phyloP scores from a whole-genome alignment of 2,329 filamentous ascomycete genomes.

The Hypomyces rosellus region DNA sequence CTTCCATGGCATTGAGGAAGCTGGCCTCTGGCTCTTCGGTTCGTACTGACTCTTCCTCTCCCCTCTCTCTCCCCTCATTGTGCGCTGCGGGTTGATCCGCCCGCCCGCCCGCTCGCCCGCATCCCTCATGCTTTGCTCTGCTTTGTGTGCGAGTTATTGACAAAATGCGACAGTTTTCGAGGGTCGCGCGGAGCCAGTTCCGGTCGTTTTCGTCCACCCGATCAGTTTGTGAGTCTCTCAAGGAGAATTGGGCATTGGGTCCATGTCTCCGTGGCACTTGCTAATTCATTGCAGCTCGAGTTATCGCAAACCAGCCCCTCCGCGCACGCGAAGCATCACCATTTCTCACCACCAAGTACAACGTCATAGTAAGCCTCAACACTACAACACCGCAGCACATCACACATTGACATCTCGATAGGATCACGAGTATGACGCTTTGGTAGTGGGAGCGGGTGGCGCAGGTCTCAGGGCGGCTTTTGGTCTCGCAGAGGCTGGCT shows the following conservation, averaged over 20 bases:
- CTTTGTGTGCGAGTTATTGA: conserved; percentile 11
- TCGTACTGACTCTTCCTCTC: conserved; percentile 26
- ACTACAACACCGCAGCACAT: conserved; percentile 49
- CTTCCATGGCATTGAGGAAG: conserved; percentile 59
- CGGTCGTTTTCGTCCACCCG: conserved; percentile 84
- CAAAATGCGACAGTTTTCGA: conserved; percentile 49
- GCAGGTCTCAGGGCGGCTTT: conserved; percentile 77
- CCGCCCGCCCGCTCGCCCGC: conserved; percentile 1
- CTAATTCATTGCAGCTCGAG: conserved; percentile 54
- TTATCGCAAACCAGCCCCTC: conserved; percentile 79
- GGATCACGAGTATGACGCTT: conserved; percentile 98
- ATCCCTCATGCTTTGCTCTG: background rate
- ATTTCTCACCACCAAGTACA: conserved; percentile 83
- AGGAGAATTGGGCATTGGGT: background rate
- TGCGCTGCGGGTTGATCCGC: conserved; percentile 9
- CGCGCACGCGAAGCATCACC: conserved; percentile 90
- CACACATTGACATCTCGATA: conserved; percentile 47
- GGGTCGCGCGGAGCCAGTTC: conserved; percentile 55
- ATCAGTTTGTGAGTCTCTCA: conserved; percentile 59
- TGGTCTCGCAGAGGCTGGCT: conserved; percentile 79
- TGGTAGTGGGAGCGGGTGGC: conserved; percentile 84
- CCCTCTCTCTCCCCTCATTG: conserved; percentile 11
- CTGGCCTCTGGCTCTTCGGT: conserved; percentile 51
- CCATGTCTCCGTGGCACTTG: background rate
- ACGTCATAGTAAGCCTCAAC: conserved; percentile 67